Evolutionary conservation across 2,329 filamentous ascomycete species (phyloP).

Genomic region (Fusarium sp.): DNA sequence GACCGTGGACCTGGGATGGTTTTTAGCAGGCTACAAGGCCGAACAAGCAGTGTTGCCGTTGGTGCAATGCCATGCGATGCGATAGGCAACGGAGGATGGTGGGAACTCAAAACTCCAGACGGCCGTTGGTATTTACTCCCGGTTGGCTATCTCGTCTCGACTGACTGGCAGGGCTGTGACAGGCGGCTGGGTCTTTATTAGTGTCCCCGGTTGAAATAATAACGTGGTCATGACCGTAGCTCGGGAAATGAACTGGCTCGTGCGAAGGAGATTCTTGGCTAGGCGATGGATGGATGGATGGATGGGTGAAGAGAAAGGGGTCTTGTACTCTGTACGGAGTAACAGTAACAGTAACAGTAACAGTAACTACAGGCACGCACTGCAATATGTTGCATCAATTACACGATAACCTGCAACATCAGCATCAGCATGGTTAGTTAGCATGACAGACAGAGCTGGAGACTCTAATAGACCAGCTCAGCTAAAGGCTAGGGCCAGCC

Average conservation of each 20-base stretch:
- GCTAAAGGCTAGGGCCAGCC: slow-evolving; percentile 18
- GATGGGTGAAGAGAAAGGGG: slow-evolving; percentile 25
- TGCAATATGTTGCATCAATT: background rate
- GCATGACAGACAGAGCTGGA: slow-evolving; percentile 1
- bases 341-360: background rate
- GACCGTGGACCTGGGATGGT: slow-evolving; percentile 30
- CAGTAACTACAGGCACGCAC: background rate
- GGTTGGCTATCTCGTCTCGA: slow-evolving; percentile 24
- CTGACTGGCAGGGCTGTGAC: slow-evolving; percentile 33
- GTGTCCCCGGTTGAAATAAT: slow-evolving; percentile 18
- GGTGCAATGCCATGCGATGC: background rate
- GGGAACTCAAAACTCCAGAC: slow-evolving; percentile 23
- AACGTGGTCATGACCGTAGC: slow-evolving; percentile 22
- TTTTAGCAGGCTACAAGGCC: background rate
- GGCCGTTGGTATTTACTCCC: slow-evolving; percentile 14
- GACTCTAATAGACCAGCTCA: slow-evolving; percentile 9
- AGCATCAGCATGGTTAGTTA: background rate
- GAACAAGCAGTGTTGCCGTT: slow-evolving; percentile 4
- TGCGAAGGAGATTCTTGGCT: slow-evolving; percentile 32
- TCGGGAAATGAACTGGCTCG: slow-evolving; percentile 32
- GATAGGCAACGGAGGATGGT: slow-evolving; percentile 10
- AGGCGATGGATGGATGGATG: slow-evolving; percentile 8
- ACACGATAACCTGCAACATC: slow-evolving; percentile 12
- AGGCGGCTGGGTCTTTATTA: slow-evolving; percentile 18
- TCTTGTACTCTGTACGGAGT: slow-evolving; percentile 6